Evolutionary conservation across 2,329 filamentous ascomycete species (phyloP).

Genomic region (Oidium heveae): DNA sequence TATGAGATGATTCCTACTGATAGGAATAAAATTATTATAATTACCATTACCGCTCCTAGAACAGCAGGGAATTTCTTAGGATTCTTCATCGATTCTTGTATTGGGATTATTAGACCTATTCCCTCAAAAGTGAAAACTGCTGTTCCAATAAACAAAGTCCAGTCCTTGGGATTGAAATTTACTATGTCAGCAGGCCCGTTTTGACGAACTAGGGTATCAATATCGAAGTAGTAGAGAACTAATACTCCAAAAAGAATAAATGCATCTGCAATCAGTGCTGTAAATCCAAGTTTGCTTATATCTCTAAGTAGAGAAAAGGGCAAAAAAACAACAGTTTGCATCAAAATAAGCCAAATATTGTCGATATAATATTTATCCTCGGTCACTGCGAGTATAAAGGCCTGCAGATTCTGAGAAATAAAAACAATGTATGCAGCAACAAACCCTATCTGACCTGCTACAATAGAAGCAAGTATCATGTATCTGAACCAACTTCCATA

Average conservation of each 20-base stretch:
- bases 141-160: conserved; percentile 95
- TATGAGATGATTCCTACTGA: conserved; percentile 86
- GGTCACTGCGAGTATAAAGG: conserved; percentile 77
- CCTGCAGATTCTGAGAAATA: conserved; percentile 82
- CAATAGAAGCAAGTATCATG: conserved; percentile 73
- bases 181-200: conserved; percentile 63
- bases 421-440: conserved; percentile 93
- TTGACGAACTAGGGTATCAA: conserved; percentile 52
- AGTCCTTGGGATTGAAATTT: conserved; percentile 71
- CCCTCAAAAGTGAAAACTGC: conserved; percentile 98
- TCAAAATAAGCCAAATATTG: conserved; percentile 71
- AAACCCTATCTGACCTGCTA: conserved; percentile 87
- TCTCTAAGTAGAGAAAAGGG: conserved; percentile 85
- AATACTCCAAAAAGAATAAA: conserved; percentile 84
- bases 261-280: conserved; percentile 73
- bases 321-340: conserved; percentile 89
- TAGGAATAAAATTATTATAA: conserved; percentile 77
- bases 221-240: conserved; percentile 89
- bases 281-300: conserved; percentile 91
- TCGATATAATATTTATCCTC: conserved; percentile 67
- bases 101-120: conserved; percentile 90
- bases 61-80: conserved; percentile 79
- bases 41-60: conserved; percentile 73
- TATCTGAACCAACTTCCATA: conserved; percentile 79
- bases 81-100: conserved; percentile 88